These are phyloP conservation scores for Arctostaphylos glauca DNA, from an alignment of 148 eudicot genomes.

Conservation along the genomic window DNA sequence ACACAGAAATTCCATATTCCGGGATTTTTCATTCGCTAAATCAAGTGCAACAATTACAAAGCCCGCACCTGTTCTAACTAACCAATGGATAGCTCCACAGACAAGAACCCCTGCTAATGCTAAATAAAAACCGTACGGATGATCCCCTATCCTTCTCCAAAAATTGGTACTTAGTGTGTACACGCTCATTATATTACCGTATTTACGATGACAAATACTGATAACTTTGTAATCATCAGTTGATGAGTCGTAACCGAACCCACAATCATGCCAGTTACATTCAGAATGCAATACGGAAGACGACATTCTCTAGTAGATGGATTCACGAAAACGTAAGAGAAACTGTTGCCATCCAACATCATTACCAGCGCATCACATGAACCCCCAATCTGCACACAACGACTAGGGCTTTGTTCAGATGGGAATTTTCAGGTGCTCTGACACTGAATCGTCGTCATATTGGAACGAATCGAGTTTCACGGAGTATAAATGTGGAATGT, in stretches of 20 bases:
- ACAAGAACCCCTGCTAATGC: not conserved
- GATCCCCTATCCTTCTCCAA: not conserved
- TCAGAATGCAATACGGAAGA: too few species aligned
- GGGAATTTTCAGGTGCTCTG: not conserved
- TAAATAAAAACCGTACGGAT: not conserved
- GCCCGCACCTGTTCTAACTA: not conserved
- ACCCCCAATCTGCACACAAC: not conserved
- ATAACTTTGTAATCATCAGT: too few species aligned
- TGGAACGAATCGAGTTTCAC: not conserved
- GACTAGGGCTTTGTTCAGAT: not conserved
- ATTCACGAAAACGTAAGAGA: too few species aligned
- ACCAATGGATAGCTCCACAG: not conserved
- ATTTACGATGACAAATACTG: too few species aligned
- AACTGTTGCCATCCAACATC: not conserved
- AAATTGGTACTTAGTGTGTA: constrained; percentile 1
- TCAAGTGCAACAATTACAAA: not conserved
- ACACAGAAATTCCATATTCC: not conserved
- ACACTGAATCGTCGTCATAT: not conserved
- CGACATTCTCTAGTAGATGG: too few species aligned
- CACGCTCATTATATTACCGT: not conserved
- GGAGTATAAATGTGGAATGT: not conserved
- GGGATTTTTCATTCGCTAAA: not conserved
- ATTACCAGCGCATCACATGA: not conserved
- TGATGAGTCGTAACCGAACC: too few species aligned
- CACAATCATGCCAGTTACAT: too few species aligned